Evolutionary conservation across 495 filamentous ascomycete genomes (phyloP), one percentile per base, ranked within the genome.

Genomic region (Patellaria atrata): DNA sequence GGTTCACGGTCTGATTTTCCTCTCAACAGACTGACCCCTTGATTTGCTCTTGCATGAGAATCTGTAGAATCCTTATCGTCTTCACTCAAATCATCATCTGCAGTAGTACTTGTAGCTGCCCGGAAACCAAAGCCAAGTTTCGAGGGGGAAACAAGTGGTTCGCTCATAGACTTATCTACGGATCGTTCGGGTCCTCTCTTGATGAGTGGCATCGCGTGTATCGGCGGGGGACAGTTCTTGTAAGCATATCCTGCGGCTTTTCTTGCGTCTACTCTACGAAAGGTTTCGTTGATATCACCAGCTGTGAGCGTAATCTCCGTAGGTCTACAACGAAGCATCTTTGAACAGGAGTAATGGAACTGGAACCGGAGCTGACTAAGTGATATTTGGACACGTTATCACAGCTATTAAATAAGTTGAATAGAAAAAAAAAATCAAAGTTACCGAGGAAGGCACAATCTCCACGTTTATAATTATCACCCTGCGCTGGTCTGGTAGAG

Each of bases 231-330:
- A 29, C n/a, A n/a, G 13, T 8, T 17, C 34, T 37, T 21, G 12
- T 14, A 13, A 32, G 24, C 9, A 24, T 36, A 13, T 8, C 19
- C 19, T 30, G 31, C 40, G 12, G 45, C 18, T 37, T 41, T 30
- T 17, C 29, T 34, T 1, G 31, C 22, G 21, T 34, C 34, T 35
- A 50, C 43, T n/a, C 38, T 31, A 12, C 38, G 42, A 21, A 21
- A 33, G 13, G 29, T 43, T 19, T 48, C 41, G 19, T 52, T 35
- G 27, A 48, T 26, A 37, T 52, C 48, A 14, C 41, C 45, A 21
- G 45, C 28, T 15, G 45, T 52, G 29, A 52, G 33, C 2, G 41
- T 33, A 20, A 52, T 52, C 44, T 52, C 48, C 7, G 48, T 43
- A 16, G 45, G 41, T 16, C 38, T 33, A 10, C 34, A 33, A 14